Percentiles rank a stretch among this genome's conserved stretches.
Evolutionary conservation across 2,329 filamentous ascomycete species (phyloP).

Genomic region (Colletotrichum endophyticum): DNA sequence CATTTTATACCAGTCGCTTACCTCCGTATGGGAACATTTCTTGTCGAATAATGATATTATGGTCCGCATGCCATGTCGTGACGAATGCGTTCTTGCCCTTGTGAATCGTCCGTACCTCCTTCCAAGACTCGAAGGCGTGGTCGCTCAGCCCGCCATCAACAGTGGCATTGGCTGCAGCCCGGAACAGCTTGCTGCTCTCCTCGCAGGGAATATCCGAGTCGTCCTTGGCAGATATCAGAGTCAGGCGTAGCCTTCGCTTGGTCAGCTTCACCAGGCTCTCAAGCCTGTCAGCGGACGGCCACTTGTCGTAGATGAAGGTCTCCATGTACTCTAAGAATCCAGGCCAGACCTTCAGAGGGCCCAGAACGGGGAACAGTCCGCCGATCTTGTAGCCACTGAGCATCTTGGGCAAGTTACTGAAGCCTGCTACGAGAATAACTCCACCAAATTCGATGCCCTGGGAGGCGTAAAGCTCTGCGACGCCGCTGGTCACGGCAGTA

Average conservation of each 20-base stretch:
- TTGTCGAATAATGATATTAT: conserved; percentile 55
- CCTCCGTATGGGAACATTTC: conserved; percentile 61
- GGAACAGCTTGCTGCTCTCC: conserved; percentile 70
- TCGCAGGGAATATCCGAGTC: conserved; percentile 83
- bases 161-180: conserved; percentile 59
- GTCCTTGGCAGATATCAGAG: conserved; percentile 79
- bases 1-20: conserved; percentile 33
- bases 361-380: conserved; percentile 81
- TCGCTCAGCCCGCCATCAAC: conserved; percentile 38
- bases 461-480: conserved; percentile 71
- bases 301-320: conserved; percentile 75
- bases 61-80: conserved; percentile 47
- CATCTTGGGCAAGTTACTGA: conserved; percentile 75
- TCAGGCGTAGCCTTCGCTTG: conserved; percentile 64
- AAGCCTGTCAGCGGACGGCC: conserved; percentile 75
- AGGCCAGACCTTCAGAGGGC: conserved; percentile 73
- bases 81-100: conserved; percentile 54
- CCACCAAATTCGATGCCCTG: conserved; percentile 75
- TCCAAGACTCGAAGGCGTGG: conserved; percentile 45
- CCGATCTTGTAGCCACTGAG: conserved; percentile 78
- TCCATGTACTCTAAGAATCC: conserved; percentile 66
- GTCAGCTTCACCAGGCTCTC: conserved; percentile 58
- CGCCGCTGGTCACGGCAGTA: conserved; percentile 80
- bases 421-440: conserved; percentile 79
- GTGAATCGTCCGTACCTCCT: conserved; percentile 47